Conservation (phyloP, 2,329 filamentous ascomycete genomes). For the Aspergillus costaricaensis region DNA sequence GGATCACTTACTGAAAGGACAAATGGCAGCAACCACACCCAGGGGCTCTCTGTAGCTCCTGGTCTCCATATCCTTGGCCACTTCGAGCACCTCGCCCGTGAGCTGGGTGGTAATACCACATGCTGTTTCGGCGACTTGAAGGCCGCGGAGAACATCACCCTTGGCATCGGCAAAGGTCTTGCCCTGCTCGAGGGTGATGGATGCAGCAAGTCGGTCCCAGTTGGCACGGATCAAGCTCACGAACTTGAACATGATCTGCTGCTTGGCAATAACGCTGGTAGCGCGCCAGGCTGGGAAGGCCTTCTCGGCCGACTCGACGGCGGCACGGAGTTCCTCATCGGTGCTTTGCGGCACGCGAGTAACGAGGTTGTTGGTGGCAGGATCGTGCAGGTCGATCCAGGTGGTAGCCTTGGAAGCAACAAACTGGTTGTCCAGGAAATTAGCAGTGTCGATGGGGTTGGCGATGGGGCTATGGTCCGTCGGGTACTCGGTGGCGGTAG, state of each 20-base stretch:
- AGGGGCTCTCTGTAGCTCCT: slow-evolving; percentile 66
- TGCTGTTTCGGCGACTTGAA: slow-evolving; percentile 68
- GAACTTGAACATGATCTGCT: slow-evolving; percentile 70
- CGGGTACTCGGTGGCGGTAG: slow-evolving; percentile 56
- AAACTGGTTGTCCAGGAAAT: slow-evolving; percentile 67
- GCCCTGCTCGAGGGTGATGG: slow-evolving; percentile 68
- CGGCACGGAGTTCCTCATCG: slow-evolving; percentile 63
- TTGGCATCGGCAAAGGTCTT: slow-evolving; percentile 69
- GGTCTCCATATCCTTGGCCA: slow-evolving; percentile 71
- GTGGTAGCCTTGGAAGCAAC: slow-evolving; percentile 58
- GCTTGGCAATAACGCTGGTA: slow-evolving; percentile 60
- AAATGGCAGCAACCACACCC: slow-evolving; percentile 66
- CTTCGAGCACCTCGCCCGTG: slow-evolving; percentile 67
- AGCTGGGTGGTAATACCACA: slow-evolving; percentile 68
- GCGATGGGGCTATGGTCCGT: slow-evolving; percentile 58
- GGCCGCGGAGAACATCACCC: slow-evolving; percentile 65
- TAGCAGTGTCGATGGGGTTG: slow-evolving; percentile 59
- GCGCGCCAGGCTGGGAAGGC: slow-evolving; percentile 64
- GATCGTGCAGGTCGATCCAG: slow-evolving; percentile 67
- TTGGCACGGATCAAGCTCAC: slow-evolving; percentile 63
- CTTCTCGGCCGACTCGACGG: slow-evolving; percentile 63
- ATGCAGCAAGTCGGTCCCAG: slow-evolving; percentile 66
- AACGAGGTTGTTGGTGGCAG: slow-evolving; percentile 67
- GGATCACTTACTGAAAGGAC: slow-evolving; percentile 60
- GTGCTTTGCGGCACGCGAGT: slow-evolving; percentile 67